These are phyloP conservation scores for Dioscorea zingiberensis DNA, from an alignment of 106 monocot species.

Conservation along the genomic window DNA sequence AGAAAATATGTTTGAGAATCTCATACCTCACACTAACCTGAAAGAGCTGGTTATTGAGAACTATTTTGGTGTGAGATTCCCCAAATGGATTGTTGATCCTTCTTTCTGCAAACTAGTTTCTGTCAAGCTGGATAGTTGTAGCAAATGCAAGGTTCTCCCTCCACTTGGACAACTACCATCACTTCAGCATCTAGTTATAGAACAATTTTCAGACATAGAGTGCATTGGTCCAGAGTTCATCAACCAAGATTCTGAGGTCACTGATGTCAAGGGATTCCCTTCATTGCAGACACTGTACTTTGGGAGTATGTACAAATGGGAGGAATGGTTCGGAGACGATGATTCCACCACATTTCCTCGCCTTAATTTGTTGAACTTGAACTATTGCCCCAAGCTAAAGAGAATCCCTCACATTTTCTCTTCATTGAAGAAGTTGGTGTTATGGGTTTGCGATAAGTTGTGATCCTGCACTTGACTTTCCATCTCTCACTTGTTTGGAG, in stretches of 20 bases:
- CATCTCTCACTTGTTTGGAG: slow-evolving; percentile 19
- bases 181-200: slow-evolving; percentile 12
- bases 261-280: no score
- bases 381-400: slow-evolving; percentile 20
- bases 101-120: slow-evolving; percentile 25
- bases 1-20: slow-evolving; percentile 8
- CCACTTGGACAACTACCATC: slow-evolving; percentile 17
- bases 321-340: slow-evolving; percentile 12
- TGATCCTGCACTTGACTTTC: slow-evolving; percentile 9
- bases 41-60: no score
- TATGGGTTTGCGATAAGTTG: slow-evolving; percentile 16
- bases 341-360: slow-evolving; percentile 2
- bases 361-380: slow-evolving; percentile 9
- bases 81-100: slow-evolving; percentile 25
- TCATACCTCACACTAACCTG: slow-evolving; percentile 11
- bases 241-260: not conserved
- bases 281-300: slow-evolving; percentile 17
- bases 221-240: slow-evolving; percentile 8
- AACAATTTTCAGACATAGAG: not conserved
- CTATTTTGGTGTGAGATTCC: no score
- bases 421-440: slow-evolving; percentile 22
- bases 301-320: slow-evolving; percentile 11
- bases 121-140: slow-evolving; percentile 9
- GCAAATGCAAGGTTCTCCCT: slow-evolving; percentile 1
- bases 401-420: slow-evolving; percentile 5